A percentile compares a stretch with the other conserved stretches of the same genome.
phyloP scores from a whole-genome alignment of 768 basidiomycete genomes.

The Hypholoma sublateritium region DNA sequence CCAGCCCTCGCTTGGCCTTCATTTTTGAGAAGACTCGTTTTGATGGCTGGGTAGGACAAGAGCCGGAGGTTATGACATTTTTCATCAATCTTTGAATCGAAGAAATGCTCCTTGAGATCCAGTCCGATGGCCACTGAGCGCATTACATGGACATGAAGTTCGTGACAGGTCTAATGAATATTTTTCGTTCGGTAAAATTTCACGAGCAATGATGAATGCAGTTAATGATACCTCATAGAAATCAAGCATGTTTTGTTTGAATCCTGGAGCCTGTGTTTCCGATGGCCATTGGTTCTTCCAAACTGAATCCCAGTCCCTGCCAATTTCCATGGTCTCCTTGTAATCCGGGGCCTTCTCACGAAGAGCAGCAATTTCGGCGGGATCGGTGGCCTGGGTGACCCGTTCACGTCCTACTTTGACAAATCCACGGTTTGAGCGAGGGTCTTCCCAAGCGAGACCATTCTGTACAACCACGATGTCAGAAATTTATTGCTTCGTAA shows the following conservation, averaged over 20 bases:
- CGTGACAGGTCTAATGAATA: conserved; percentile 61
- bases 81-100: conserved; percentile 72
- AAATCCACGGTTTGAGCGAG: conserved; percentile 84
- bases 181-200: conserved; percentile 8
- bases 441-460: conserved; percentile 79
- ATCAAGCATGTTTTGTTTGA: conserved; percentile 70
- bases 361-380: conserved; percentile 69
- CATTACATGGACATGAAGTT: conserved; percentile 77
- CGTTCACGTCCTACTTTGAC: conserved; percentile 81
- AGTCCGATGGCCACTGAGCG: conserved; percentile 83
- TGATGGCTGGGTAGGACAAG: conserved; percentile 79
- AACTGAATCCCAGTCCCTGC: conserved; percentile 74
- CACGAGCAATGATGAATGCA: not conserved
- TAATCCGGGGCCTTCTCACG: conserved; percentile 77
- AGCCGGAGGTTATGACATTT: conserved; percentile 82
- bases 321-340: conserved; percentile 90
- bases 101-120: conserved; percentile 69
- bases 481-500: not conserved
- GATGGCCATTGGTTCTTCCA: conserved; percentile 84
- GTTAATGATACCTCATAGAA: conserved; percentile 61
- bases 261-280: conserved; percentile 59
- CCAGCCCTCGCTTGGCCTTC: conserved; percentile 81
- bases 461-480: conserved; percentile 34
- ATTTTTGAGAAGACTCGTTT: conserved; percentile 49
- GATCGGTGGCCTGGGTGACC: conserved; percentile 71